These are phyloP conservation scores for Pyrenophora seminiperda DNA, from an alignment of 2,329 filamentous ascomycete genomes.

Conservation along the genomic window DNA sequence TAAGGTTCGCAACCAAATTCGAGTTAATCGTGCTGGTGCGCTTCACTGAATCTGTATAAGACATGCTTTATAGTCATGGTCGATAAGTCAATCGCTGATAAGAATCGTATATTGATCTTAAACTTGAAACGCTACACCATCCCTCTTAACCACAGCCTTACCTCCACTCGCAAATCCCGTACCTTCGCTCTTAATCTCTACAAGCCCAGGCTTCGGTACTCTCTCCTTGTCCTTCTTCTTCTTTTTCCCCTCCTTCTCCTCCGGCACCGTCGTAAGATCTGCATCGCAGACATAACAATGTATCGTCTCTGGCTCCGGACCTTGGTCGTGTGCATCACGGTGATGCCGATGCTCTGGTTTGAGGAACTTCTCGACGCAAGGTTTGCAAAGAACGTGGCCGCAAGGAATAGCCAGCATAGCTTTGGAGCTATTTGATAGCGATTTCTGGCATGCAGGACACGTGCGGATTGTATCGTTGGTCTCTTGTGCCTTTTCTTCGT, in stretches of 20 bases:
- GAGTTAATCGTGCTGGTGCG: too few species aligned
- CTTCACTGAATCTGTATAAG: too few species aligned
- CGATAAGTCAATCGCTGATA: too few species aligned
- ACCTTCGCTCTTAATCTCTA: constrained; percentile 82
- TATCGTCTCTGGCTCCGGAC: constrained; percentile 59
- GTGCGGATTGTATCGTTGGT: constrained; percentile 57
- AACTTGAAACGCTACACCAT: constrained; percentile 76
- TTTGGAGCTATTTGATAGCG: constrained; percentile 78
- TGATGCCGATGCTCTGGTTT: constrained; percentile 46
- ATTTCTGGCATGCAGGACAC: constrained; percentile 87
- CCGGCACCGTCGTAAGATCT: constrained; percentile 62
- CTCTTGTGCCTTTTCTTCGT: constrained; percentile 67
- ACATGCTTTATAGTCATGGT: too few species aligned
- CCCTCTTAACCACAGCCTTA: constrained; percentile 77
- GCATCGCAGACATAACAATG: constrained; percentile 87
- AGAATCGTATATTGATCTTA: constrained; percentile 2
- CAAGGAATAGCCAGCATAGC: constrained; percentile 85
- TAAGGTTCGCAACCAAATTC: too few species aligned
- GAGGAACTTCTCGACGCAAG: constrained; percentile 84
- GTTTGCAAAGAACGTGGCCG: constrained; percentile 87
- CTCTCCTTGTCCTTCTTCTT: constrained; percentile 59
- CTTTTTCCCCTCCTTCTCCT: constrained; percentile 44
- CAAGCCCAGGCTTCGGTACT: constrained; percentile 70
- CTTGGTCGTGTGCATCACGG: constrained; percentile 61
- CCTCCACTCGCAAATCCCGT: constrained; percentile 93